These are phyloP conservation scores for Protea cynaroides DNA, from an alignment of 164 flowering plant species.

Conservation along the genomic window DNA sequence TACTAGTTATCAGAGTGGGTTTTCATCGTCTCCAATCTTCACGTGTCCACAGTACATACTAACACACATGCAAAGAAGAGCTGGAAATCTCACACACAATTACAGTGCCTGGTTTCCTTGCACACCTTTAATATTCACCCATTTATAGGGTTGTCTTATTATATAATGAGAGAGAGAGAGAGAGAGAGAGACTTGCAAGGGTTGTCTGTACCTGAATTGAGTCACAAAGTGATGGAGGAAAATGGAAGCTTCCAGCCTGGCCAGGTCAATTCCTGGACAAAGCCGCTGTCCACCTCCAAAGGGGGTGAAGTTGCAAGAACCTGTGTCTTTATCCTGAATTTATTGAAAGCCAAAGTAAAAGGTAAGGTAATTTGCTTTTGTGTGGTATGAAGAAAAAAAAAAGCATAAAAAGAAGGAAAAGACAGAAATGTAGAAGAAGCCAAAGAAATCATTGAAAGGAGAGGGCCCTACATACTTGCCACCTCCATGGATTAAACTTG, in stretches of 20 bases:
- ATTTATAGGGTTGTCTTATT: too few relatives aligned
- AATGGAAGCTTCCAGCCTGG: constrained; percentile 88
- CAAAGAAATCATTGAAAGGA: neutral
- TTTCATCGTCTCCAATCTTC: too few relatives aligned
- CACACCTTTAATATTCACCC: too few relatives aligned
- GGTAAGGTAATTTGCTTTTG: too few relatives aligned
- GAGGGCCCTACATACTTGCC: constrained; percentile 62
- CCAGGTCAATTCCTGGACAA: constrained; percentile 91
- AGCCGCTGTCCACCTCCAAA: constrained; percentile 97
- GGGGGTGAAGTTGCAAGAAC: constrained; percentile 64
- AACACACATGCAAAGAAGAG: too few relatives aligned
- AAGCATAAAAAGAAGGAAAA: neutral
- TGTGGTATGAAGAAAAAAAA: too few relatives aligned
- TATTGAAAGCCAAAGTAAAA: neutral
- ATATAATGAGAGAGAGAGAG: neutral
- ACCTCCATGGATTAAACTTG: constrained; percentile 91
- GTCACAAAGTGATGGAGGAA: constrained; percentile 89
- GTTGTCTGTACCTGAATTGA: constrained; percentile 53
- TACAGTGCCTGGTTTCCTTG: too few relatives aligned
- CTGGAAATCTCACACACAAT: too few relatives aligned
- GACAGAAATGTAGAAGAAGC: neutral
- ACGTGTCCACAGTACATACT: too few relatives aligned
- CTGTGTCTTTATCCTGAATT: constrained; percentile 53
- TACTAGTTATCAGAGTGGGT: too few relatives aligned
- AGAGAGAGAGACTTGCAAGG: neutral